Evolutionary conservation across 331 rosid species (phyloP).

Genomic region (Dryas integrifolia): DNA sequence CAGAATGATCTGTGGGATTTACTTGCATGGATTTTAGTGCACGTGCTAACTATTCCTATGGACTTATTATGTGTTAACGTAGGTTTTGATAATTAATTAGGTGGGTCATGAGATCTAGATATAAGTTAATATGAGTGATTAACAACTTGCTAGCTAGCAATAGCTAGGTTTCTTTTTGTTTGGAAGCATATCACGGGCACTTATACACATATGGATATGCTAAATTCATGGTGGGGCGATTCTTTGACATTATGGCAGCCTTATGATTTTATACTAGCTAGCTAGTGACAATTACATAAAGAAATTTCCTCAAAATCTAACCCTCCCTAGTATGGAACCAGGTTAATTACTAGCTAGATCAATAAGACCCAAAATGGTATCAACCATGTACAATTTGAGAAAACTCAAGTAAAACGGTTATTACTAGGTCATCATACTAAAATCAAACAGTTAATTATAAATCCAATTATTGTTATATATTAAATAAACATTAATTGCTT

Average conservation of each 20-base stretch:
- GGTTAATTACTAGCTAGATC: too few species aligned
- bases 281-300: not conserved
- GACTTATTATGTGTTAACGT: not conserved
- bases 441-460: too few species aligned
- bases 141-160: slow-evolving; percentile 1
- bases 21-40: slow-evolving; percentile 35
- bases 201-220: not conserved
- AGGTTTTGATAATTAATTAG: slow-evolving; percentile 17
- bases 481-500: too few species aligned
- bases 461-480: too few species aligned
- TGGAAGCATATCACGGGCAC: slow-evolving; percentile 20
- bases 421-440: too few species aligned
- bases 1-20: slow-evolving; percentile 1
- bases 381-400: too few species aligned
- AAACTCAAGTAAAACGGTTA: too few species aligned
- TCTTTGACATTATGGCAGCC: not conserved
- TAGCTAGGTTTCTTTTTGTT: not conserved
- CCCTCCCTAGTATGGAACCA: too few species aligned
- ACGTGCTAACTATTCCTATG: slow-evolving; percentile 32
- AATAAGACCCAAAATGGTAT: too few species aligned
- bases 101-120: not conserved
- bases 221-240: not conserved
- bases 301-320: not conserved
- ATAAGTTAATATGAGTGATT: slow-evolving; percentile 10
- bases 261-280: not conserved